Base-by-base conservation (phyloP, 2,329 filamentous ascomycete genomes). In the Pseudogymnoascus sp. region DNA sequence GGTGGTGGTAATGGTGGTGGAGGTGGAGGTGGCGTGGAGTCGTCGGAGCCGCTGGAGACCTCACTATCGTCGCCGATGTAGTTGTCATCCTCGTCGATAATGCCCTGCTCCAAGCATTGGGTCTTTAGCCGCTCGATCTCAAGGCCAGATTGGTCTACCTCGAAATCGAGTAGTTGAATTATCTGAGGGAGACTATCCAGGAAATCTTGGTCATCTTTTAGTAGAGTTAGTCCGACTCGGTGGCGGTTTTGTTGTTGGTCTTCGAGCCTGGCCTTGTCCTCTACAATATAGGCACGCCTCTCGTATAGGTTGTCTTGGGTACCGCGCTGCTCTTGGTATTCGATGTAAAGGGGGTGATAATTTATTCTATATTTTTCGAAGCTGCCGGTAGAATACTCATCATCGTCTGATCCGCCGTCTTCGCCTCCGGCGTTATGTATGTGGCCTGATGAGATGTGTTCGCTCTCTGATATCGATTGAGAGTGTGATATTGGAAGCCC, bases 61-160 rank as follows among this genome's bases (percentile, higher is more conserved):
- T 52, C 45, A 9, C n/a, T 2, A 30, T 12, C 16, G 3, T 3
- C 16, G 9, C 22, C 4, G 9, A 55, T 55, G 33, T 55, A 55
- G 28, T 33, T 33, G 28, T 55, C 68, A 42, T 64, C 42, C 11
- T 70, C 64, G 38, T 71, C 67, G 4, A 70, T 62, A 8, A 71
- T 45, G 5, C 65, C 66, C 16, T 60, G 28, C 9, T 49, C 22
- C 0, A 69, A 45, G 35, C 69, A 71, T 4, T 64, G 11, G 19
- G 39, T 12, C 25, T 59, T 63, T 35, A 70, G 62, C 1, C 39
- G 5, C 11, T 49, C 38, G 0, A 64, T 49, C 12, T 68, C 66
- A 1, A 12, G 38, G 16, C 67, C 58, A 1, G 58, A 19, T 22
- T 16, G 11, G 8, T 59, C 14, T 16, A 69, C 63, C 23, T 69